A percentile compares a stretch with the other conserved stretches of the same genome.
Evolutionary conservation across 345 rosid genomes (phyloP).

Genomic region (Durio zibethinus): DNA sequence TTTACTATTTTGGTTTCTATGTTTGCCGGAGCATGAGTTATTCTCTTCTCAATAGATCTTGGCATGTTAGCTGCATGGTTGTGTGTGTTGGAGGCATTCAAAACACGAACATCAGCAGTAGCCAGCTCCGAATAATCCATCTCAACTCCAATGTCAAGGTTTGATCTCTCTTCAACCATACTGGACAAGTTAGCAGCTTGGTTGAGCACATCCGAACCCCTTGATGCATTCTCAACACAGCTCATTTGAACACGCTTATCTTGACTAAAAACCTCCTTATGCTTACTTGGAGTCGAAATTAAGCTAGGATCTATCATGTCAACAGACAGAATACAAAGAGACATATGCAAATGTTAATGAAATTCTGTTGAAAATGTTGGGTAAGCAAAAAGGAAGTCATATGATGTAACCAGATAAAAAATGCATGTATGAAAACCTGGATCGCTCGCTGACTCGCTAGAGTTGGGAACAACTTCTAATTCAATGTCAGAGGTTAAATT

Average conservation of each 20-base stretch:
- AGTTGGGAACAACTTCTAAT: background rate
- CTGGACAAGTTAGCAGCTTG: background rate
- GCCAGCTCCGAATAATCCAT: background rate
- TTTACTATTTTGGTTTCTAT: background rate
- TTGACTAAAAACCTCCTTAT: slow-evolving; percentile 7
- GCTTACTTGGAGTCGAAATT: slow-evolving; percentile 23
- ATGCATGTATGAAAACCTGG: slow-evolving; percentile 23
- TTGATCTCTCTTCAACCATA: background rate
- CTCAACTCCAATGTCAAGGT: background rate
- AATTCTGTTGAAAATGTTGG: background rate
- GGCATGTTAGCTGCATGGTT: background rate
- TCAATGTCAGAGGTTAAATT: slow-evolving; percentile 9
- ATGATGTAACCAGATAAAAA: background rate
- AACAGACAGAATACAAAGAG: slow-evolving; percentile 10
- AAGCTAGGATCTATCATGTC: slow-evolving; percentile 13
- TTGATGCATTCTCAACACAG: background rate
- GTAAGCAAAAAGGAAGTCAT: too few relatives aligned
- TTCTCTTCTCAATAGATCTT: background rate
- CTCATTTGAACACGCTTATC: background rate
- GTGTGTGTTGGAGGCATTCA: slow-evolving; percentile 10
- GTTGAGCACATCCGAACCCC: background rate
- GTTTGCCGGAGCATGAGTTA: background rate
- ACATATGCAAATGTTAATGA: background rate
- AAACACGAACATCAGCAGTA: background rate
- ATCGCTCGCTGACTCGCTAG: slow-evolving; percentile 1